Conservation (phyloP, 2,329 filamentous ascomycete genomes). For the Fusarium sp. region DNA sequence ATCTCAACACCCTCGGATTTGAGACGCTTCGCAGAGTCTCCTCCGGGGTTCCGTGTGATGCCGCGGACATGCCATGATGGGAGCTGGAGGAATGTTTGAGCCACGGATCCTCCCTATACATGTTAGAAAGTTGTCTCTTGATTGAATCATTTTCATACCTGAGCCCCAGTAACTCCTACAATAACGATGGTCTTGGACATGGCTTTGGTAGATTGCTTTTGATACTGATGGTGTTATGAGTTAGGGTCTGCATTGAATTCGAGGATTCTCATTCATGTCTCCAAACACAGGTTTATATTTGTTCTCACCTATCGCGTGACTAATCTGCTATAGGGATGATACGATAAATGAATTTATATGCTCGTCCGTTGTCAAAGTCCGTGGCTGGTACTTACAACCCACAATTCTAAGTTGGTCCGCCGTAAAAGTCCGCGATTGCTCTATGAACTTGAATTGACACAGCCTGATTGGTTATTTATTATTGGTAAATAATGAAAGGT, state of each 20-base stretch:
- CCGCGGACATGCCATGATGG: not conserved
- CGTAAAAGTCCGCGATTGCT: not conserved
- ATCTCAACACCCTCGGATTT: not conserved
- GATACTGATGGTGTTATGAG: not conserved
- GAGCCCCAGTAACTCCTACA: not conserved
- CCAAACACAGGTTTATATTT: accelerated
- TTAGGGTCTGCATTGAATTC: accelerated
- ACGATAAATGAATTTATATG: accelerated
- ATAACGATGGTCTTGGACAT: not conserved
- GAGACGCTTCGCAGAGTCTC: not conserved
- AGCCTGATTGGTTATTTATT: accelerated
- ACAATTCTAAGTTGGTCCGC: not conserved
- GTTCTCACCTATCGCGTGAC: accelerated
- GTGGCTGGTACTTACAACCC: not conserved
- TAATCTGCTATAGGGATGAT: accelerated
- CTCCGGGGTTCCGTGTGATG: not conserved
- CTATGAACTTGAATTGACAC: accelerated
- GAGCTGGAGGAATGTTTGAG: not conserved
- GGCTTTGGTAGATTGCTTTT: too few relatives aligned
- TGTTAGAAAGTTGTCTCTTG: accelerated
- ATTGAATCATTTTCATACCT: accelerated
- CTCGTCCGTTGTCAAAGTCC: not conserved
- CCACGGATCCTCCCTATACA: not conserved
- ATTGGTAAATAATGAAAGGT: accelerated
- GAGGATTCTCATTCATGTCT: not conserved